Base-by-base conservation (phyloP, 225 moss, liverwort and hornwort species). In the Pseudoscleropodium purum region DNA sequence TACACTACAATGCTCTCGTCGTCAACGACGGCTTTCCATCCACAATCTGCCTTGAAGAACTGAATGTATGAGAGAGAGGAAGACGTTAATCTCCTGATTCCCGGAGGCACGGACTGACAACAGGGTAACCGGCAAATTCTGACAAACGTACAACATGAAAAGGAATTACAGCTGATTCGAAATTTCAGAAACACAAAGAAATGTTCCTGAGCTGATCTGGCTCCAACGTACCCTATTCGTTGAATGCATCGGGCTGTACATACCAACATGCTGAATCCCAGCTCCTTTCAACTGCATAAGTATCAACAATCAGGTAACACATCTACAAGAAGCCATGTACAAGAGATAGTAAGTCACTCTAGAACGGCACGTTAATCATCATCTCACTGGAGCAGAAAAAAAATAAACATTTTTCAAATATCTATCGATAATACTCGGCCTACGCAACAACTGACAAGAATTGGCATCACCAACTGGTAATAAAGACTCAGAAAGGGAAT, bases 241-340 rank as follows among this genome's bases (percentile, higher is more conserved):
- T 37, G 93, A 90, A 45, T 94, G 97, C 99, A 99, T 97, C 30
- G 99, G 99, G 88, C 99, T 99, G 70, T 99, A 99, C 96, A 96
- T 96, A 88, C 97, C 96, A 82, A 96, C 99, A 89, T 92, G 93
- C 75, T 91, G 95, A 84, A 99, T 95, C 67, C 95, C 95, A 91
- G 96, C 99, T 90, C 92, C 88, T 76, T 92, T 92, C 87, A 97
- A 92, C 98, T 99, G 94, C 89, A 90, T 64, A 86, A 75, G 87
- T 45, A 67, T 78, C 86, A 76, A 85, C 67, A 52, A 51, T 57
- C 84, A 81, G 45, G 73, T 63, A 52, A 84, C 25, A 63, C 69
- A 83, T 62, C 49, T 86, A 81, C 68, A 88, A 45, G 62, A 88
- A 70, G 41, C 15, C 49, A 75, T 54, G 75, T 84, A 80, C 47